Percentiles rank a stretch among this genome's conserved stretches.
phyloP scores from a whole-genome alignment of 177 flowering plant genomes.

The Vitis hybrid region DNA sequence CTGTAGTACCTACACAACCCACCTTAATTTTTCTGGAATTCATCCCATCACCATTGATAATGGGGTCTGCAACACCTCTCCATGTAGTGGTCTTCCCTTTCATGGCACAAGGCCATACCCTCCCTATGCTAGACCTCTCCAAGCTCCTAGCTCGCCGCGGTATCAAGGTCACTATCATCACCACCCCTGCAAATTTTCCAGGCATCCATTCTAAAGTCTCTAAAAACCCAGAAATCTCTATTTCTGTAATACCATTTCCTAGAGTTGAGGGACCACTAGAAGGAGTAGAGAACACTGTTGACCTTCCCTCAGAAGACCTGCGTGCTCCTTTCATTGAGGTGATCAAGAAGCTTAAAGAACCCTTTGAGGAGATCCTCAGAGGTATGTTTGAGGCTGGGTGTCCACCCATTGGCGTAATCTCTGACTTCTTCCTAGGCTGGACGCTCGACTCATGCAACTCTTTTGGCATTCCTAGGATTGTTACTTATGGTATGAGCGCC shows the following conservation, averaged over 20 bases:
- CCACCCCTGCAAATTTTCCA: constrained; percentile 29
- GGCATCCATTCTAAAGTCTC: constrained; percentile 1
- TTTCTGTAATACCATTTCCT: constrained; percentile 12
- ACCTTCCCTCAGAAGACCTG: constrained; percentile 15
- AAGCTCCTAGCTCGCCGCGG: constrained; percentile 16
- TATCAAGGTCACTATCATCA: constrained; percentile 26
- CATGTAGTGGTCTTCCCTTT: constrained; percentile 36
- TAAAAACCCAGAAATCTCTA: constrained; percentile 1
- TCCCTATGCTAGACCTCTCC: constrained; percentile 31
- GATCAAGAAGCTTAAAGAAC: constrained; percentile 8
- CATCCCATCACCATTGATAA: background rate
- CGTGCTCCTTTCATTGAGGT: constrained; percentile 6
- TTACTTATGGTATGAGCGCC: constrained; percentile 4
- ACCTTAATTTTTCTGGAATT: background rate
- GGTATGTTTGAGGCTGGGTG: constrained; percentile 8
- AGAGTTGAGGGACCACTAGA: constrained; percentile 1
- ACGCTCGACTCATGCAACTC: constrained; percentile 6
- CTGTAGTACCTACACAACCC: too few species aligned
- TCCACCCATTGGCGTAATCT: constrained; percentile 9
- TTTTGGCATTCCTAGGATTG: constrained; percentile 11
- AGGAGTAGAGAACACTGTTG: constrained; percentile 18
- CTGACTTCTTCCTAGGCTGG: constrained; percentile 17
- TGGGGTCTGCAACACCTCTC: constrained; percentile 1
- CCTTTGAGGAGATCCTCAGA: constrained; percentile 8
- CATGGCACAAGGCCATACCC: constrained; percentile 41